Conservation (phyloP, 2,329 filamentous ascomycete species). For the Phialemonium atrogriseum region DNA sequence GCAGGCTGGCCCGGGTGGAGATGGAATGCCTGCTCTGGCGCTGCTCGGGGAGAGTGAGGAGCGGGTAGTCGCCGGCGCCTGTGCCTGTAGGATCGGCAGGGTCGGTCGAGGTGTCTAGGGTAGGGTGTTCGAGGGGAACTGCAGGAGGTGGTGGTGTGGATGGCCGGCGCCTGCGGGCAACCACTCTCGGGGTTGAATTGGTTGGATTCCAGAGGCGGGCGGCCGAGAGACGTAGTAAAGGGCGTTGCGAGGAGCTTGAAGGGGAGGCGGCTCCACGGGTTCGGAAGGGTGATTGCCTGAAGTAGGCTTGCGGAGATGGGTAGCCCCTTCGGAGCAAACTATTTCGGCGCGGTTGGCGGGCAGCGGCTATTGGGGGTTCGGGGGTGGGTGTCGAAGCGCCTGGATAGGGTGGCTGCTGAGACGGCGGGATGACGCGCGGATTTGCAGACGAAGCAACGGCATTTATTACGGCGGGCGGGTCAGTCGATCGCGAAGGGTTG, state of each 20-base stretch:
- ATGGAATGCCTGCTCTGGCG: constrained; percentile 34
- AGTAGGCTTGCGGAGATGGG: constrained; percentile 14
- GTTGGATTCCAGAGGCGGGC: constrained; percentile 53
- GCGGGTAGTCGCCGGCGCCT: constrained; percentile 38
- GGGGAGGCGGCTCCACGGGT: constrained; percentile 21
- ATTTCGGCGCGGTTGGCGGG: constrained; percentile 12
- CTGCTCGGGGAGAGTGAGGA: constrained; percentile 43
- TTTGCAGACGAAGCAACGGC: constrained; percentile 16
- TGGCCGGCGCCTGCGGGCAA: constrained; percentile 34
- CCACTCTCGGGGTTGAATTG: constrained; percentile 45
- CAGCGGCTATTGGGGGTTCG: constrained; percentile 7
- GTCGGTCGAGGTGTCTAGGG: constrained; percentile 27
- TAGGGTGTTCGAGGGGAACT: constrained; percentile 39
- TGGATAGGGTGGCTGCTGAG: constrained; percentile 23
- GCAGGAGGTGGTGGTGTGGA: constrained; percentile 46
- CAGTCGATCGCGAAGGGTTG: constrained; percentile 10
- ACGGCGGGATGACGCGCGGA: constrained; percentile 19
- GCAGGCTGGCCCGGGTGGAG: constrained; percentile 39
- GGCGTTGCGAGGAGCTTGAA: constrained; percentile 17
- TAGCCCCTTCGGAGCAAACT: constrained; percentile 13
- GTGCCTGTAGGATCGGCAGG: constrained; percentile 27
- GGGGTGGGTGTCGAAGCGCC: constrained; percentile 12
- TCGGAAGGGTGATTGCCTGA: constrained; percentile 34
- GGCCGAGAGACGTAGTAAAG: constrained; percentile 32
- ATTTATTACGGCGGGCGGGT: constrained; percentile 20